phyloP scores from a whole-genome alignment of 805 yeast genomes.

The Maudiozyma bulderi region DNA sequence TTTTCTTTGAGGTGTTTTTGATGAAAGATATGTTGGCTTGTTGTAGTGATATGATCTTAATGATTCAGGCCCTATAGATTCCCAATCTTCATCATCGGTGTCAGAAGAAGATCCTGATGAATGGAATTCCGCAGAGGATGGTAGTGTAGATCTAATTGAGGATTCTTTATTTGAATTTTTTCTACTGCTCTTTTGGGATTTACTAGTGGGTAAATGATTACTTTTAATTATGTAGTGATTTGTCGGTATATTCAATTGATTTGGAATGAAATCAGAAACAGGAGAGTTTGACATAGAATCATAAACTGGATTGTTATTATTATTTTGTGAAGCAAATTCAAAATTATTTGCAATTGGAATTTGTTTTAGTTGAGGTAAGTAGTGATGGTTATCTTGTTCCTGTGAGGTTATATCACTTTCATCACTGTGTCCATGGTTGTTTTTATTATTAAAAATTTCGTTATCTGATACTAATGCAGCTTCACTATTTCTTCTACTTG shows the following conservation, averaged over 20 bases:
- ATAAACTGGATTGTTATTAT: neutral
- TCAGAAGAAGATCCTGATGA: constrained; percentile 39
- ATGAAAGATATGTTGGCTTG: neutral
- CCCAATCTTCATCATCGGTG: constrained; percentile 98
- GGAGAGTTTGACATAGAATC: neutral
- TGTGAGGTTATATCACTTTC: neutral
- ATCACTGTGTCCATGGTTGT: neutral
- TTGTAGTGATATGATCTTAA: constrained; percentile 30
- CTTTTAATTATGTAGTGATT: neutral
- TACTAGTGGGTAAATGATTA: neutral
- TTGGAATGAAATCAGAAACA: constrained; percentile 1
- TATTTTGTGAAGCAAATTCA: neutral
- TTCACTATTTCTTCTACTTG: neutral
- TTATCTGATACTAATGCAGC: neutral
- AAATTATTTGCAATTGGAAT: neutral
- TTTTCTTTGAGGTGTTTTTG: neutral
- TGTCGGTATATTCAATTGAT: neutral
- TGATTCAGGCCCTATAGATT: constrained; percentile 68
- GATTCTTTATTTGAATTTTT: constrained; percentile 20
- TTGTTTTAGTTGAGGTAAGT: neutral
- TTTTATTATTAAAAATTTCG: neutral
- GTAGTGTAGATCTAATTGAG: constrained; percentile 22
- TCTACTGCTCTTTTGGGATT: neutral
- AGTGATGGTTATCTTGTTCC: neutral
- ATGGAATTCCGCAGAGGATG: no score